phyloP scores from a whole-genome alignment of 2,329 filamentous ascomycete species.

The Microcyclosporella mali region DNA sequence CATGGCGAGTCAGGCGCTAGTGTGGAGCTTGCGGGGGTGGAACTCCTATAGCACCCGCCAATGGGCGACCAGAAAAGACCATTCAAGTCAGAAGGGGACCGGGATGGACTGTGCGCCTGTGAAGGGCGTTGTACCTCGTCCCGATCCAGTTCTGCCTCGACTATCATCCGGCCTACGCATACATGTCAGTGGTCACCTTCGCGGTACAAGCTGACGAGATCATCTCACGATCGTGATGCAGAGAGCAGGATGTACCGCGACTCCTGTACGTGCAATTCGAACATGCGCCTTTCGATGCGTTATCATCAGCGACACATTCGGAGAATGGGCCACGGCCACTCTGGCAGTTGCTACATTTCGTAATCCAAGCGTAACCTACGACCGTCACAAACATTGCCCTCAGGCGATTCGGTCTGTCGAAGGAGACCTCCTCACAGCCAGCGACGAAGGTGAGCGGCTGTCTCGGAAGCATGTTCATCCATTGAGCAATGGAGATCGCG shows the following conservation, averaged over 20 bases:
- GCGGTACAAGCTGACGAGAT: no score
- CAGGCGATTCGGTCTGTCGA: not conserved
- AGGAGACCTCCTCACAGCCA: not conserved
- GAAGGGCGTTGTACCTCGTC: not conserved
- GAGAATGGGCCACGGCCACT: not conserved
- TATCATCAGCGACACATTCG: not conserved
- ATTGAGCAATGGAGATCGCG: not conserved
- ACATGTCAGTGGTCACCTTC: not conserved
- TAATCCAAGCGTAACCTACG: not conserved
- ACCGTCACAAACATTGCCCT: not conserved
- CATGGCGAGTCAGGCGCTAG: no score
- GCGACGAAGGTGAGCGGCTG: not conserved
- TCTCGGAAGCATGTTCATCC: not conserved
- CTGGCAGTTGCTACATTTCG: not conserved
- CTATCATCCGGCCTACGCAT: not conserved
- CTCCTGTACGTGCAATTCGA: not conserved
- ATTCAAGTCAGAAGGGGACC: not conserved
- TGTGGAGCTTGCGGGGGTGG: no score
- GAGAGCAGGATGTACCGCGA: not conserved
- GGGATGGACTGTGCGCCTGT: not conserved
- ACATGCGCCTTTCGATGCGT: not conserved
- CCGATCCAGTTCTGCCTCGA: not conserved
- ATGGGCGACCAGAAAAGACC: not conserved
- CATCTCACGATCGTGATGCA: no score
- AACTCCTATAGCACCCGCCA: no score